Conservation (phyloP, 2,329 filamentous ascomycete species). For the Graphiopsis chlorocephala region DNA sequence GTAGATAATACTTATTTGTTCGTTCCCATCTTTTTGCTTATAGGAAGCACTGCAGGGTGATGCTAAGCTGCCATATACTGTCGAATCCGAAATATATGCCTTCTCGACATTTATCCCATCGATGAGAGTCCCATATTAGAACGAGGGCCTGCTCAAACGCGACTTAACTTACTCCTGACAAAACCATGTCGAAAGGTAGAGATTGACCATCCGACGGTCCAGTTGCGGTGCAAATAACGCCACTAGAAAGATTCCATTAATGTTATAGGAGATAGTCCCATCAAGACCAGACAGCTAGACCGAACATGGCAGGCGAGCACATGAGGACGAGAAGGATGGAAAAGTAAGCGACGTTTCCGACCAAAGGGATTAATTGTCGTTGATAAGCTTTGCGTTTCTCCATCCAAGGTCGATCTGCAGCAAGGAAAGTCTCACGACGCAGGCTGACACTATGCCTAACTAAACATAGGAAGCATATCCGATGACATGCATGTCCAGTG, state of each 20-base stretch:
- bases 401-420: not conserved
- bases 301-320: not conserved
- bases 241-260: not conserved
- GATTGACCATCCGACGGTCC: not conserved
- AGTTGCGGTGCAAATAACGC: not conserved
- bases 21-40: not conserved
- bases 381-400: not conserved
- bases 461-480: no score
- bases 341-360: not conserved
- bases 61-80: not conserved
- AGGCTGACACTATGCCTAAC: not conserved
- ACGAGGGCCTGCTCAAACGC: not conserved
- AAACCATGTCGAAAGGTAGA: not conserved
- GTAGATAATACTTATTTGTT: not conserved
- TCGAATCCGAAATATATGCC: not conserved
- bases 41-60: not conserved
- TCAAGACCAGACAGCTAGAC: not conserved
- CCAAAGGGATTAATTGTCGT: not conserved
- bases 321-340: not conserved
- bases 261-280: not conserved
- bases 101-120: not conserved
- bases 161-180: not conserved
- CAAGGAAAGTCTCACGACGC: not conserved
- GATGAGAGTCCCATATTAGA: no score
- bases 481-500: no score